Base-by-base conservation (phyloP, 1,284 basidiomycete genomes). In the Pseudozyma pruni region DNA sequence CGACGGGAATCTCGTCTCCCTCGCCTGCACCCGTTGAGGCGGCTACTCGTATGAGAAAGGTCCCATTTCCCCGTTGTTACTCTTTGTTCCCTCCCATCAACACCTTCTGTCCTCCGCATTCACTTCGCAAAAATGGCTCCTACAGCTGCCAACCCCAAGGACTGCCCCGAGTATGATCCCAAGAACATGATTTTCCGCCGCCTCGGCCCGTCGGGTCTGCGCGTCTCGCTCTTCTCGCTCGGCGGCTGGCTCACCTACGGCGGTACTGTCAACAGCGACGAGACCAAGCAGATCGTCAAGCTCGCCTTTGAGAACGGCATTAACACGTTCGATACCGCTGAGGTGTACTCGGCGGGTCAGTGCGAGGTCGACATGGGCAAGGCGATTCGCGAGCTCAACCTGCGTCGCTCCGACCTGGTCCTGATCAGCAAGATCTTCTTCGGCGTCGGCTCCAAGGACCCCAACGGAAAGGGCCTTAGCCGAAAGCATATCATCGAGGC, bases 401-500 rank as follows among this genome's bases (percentile, higher is more conserved):
- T 90, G 76, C 87, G 89, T 45, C 86, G 91, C 41, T 86, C 86
- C 13, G 90, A 92, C 74, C 83, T 91, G 25, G 86, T 93, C 59
- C 85, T 93, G 74, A 88, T 89, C 25, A 91, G 90, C 54, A 86
- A 86, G 63, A 83, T 86, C 79, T 86, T 86, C 82, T 87, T 86
- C 58, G 86, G 86, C 27, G 47, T 56, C 5, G 59, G 47, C 3
- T 54, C 47, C 40, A 67, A 68, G 51, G 74, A 70, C 45, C 74
- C 72, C 16, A 90, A 90, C 70, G 86, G 85, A 38, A 83, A 83
- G 32, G 89, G 89, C 23, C 84, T 90, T 19, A 87, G 87, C n/a
- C 85, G 90, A 51, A 92, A 92, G 83, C 90, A 92, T 87, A 89
- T 92, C 74, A 87, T 94, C 72, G 91, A 94, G 83, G 91, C 90